Base-by-base conservation (phyloP, 129 eudicot species). In the Pseudognaphalium luteoalbum region DNA sequence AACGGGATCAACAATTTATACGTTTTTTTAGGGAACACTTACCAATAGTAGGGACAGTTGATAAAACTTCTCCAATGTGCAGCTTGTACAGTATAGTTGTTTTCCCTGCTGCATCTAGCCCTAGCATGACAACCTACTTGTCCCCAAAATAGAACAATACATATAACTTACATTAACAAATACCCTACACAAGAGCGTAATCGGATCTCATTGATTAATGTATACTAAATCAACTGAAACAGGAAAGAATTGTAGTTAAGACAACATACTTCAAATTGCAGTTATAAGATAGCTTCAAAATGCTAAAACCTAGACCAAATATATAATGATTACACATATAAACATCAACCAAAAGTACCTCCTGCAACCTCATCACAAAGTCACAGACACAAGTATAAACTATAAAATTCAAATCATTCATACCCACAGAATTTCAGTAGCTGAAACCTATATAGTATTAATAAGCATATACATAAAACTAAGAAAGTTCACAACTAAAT, bases 21-120 rank as follows among this genome's bases (percentile, higher is more conserved):
- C 33, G 5, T 47, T 47, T 47, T 47, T 4, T 67, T 52, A 7
- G 42, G 12, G 34, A 64, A 11, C 54, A 70, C 86, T 47, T 81
- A 91, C 99, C 99, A 67, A 95, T 95, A 70, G 99, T 95, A 61
- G 97, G 97, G 79, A 91, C 97, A 22, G 99, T 95, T 68, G 99
- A 95, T 75, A 95, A 73, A 80, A 95, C 97, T 88, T 95, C 99
- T 37, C 99, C 97, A 67, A 95, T 95, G 76, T 95, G 99, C 82
- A 95, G 89, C 80, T 95, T 95, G 89, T 95, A 95, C 47, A 95
- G 85, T 81, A 95, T 91, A 47, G 99, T 95, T 50, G 99, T 94
- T 84, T 94, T 94, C 17, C 98, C 98, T 66, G 97, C 98, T 63
- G 98, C 98, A 84, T 94, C 98, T 52, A 95, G 83, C 59, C 99